Percentiles rank a stretch among this genome's conserved stretches.
phyloP scores from a whole-genome alignment of 2,329 filamentous ascomycete species.

The Fusarium musae region DNA sequence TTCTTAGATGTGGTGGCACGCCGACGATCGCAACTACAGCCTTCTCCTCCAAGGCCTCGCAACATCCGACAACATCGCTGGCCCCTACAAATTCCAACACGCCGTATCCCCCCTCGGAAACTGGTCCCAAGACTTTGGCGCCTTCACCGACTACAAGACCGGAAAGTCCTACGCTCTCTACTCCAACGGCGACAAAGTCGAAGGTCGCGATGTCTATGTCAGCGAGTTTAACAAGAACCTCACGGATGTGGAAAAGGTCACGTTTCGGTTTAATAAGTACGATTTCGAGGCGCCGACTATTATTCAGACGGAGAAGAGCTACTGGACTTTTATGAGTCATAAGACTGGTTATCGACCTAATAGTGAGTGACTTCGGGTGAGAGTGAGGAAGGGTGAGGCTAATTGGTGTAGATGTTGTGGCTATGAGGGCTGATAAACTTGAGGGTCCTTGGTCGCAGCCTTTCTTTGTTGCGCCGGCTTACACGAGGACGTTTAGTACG shows the following conservation, averaged over 20 bases:
- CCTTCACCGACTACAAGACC: slow-evolving; percentile 69
- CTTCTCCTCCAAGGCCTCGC: slow-evolving; percentile 67
- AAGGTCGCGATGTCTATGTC: slow-evolving; percentile 68
- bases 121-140: slow-evolving; percentile 71
- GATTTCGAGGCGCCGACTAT: slow-evolving; percentile 71
- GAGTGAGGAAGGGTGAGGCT: slow-evolving; percentile 43
- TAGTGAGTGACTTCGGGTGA: slow-evolving; percentile 45
- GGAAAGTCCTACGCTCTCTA: slow-evolving; percentile 67
- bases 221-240: slow-evolving; percentile 64
- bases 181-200: slow-evolving; percentile 65
- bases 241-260: slow-evolving; percentile 61
- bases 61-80: slow-evolving; percentile 61
- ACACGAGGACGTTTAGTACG: slow-evolving; percentile 63
- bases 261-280: slow-evolving; percentile 67
- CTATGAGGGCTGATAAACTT: slow-evolving; percentile 61
- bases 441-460: slow-evolving; percentile 64
- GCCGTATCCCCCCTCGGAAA: slow-evolving; percentile 67
- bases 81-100: slow-evolving; percentile 65
- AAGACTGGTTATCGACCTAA: slow-evolving; percentile 73
- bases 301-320: slow-evolving; percentile 68
- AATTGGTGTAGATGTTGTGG: slow-evolving; percentile 57
- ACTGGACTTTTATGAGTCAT: slow-evolving; percentile 70
- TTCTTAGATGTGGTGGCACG: slow-evolving; percentile 68
- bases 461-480: slow-evolving; percentile 59
- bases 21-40: slow-evolving; percentile 67